A percentile compares a stretch with the other conserved stretches of the same genome.
These are phyloP conservation scores for Cicer chorassanicum DNA, from an alignment of 306 rosid genomes.

Conservation along the genomic window DNA sequence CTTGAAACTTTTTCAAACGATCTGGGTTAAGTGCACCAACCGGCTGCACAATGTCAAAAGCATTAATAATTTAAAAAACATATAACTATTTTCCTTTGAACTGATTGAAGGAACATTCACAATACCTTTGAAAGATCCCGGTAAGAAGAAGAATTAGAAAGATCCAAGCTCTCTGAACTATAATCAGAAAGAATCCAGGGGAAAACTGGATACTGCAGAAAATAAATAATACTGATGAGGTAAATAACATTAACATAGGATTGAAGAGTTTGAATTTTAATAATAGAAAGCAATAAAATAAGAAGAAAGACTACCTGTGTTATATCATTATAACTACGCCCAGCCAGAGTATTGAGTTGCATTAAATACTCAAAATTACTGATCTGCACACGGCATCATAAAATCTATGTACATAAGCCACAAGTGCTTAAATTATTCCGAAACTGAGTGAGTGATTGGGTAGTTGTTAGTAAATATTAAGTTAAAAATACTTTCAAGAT, in stretches of 20 bases:
- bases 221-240: conserved; percentile 31
- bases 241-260: conserved; percentile 38
- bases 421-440: conserved; percentile 23
- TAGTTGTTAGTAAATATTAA: conserved; percentile 3
- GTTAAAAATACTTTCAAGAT: conserved; percentile 24
- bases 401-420: conserved; percentile 32
- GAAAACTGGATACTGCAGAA: conserved; percentile 93
- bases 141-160: conserved; percentile 80
- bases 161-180: conserved; percentile 83
- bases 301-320: conserved; percentile 77
- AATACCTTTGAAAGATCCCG: conserved; percentile 94
- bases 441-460: conserved; percentile 13
- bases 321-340: conserved; percentile 97
- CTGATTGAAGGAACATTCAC: conserved; percentile 44
- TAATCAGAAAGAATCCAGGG: conserved; percentile 99
- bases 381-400: conserved; percentile 67
- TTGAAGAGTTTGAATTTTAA: conserved; percentile 37
- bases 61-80: conserved; percentile 15
- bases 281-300: conserved; percentile 36
- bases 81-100: conserved; percentile 25
- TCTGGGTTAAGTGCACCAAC: conserved; percentile 85
- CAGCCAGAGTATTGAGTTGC: conserved; percentile 99
- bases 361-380: conserved; percentile 98
- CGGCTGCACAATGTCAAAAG: conserved; percentile 64
- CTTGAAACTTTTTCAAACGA: conserved; percentile 84